Evolutionary conservation across 208 protist genomes (phyloP).

Genomic region (Crithidia brevicula): DNA sequence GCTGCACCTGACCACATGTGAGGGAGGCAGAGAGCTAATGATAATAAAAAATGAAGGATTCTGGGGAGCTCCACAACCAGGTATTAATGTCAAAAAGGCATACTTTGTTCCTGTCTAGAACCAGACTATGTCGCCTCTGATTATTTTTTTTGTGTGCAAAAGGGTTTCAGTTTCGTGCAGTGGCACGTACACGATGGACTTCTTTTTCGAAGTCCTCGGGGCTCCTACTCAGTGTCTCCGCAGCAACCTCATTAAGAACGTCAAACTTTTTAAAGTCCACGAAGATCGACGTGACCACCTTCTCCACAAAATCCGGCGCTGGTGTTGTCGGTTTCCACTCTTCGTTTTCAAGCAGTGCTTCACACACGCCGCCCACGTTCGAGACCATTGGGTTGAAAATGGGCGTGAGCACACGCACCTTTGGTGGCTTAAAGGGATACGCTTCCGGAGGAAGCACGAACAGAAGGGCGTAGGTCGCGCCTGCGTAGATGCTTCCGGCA

Average conservation of each 20-base stretch:
- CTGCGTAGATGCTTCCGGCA: slow-evolving; percentile 50
- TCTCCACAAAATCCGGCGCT: slow-evolving; percentile 35
- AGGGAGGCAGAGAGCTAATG: too few species aligned
- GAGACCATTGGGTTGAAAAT: slow-evolving; percentile 72
- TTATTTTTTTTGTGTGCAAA: too few species aligned
- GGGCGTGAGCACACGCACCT: slow-evolving; percentile 47
- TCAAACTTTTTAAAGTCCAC: slow-evolving; percentile 35
- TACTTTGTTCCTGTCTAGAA: too few species aligned
- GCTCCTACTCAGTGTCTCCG: slow-evolving; percentile 8
- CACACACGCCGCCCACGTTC: slow-evolving; percentile 48
- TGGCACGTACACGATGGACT: slow-evolving; percentile 21
- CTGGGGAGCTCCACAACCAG: too few species aligned
- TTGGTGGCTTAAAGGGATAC: slow-evolving; percentile 71
- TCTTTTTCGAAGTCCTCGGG: slow-evolving; percentile 36
- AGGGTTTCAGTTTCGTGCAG: background rate
- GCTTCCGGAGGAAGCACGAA: slow-evolving; percentile 43
- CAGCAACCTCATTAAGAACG: slow-evolving; percentile 51
- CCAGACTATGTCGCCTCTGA: too few species aligned
- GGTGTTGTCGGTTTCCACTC: slow-evolving; percentile 56
- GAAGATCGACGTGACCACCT: slow-evolving; percentile 53
- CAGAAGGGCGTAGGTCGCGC: slow-evolving; percentile 41
- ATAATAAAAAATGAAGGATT: too few species aligned
- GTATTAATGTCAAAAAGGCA: too few species aligned
- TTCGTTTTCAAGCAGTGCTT: slow-evolving; percentile 39
- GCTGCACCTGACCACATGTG: too few species aligned